Conservation (phyloP, 768 basidiomycete species). For the Kwoniella sp. region DNA sequence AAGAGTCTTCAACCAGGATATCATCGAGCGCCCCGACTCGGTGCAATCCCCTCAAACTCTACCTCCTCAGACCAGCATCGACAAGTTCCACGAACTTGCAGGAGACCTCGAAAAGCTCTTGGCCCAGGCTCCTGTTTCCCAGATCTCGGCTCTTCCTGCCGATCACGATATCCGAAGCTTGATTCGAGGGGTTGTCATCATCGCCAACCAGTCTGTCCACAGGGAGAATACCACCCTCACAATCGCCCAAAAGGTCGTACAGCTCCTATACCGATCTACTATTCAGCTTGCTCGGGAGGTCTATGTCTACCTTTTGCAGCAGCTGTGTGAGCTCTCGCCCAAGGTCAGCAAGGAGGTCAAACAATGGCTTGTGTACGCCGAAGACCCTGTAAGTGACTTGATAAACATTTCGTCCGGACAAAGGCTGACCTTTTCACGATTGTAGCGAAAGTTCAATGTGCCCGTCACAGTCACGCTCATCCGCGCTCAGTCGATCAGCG, state of each 20-base stretch:
- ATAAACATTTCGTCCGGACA: neutral
- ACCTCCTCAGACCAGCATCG: conserved; percentile 79
- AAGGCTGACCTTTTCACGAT: conserved; percentile 28
- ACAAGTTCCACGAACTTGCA: conserved; percentile 69
- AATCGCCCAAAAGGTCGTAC: conserved; percentile 96
- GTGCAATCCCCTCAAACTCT: conserved; percentile 36
- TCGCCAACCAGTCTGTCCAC: conserved; percentile 77
- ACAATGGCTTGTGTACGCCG: conserved; percentile 92
- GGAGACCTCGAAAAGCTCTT: conserved; percentile 79
- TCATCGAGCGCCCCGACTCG: conserved; percentile 28
- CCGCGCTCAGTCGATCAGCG: conserved; percentile 76
- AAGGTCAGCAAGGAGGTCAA: conserved; percentile 96
- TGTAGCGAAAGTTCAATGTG: conserved; percentile 91
- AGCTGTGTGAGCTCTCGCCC: conserved; percentile 82
- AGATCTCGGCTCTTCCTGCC: conserved; percentile 70
- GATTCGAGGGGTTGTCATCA: conserved; percentile 76
- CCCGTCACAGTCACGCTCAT: conserved; percentile 88
- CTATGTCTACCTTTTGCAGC: conserved; percentile 84
- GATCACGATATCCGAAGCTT: conserved; percentile 85
- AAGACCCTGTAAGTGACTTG: conserved; percentile 75
- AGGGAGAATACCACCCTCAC: conserved; percentile 82
- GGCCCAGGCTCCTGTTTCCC: conserved; percentile 70
- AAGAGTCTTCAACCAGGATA: conserved; percentile 21
- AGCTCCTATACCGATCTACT: conserved; percentile 85
- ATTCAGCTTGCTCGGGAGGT: conserved; percentile 87